Percentiles rank a stretch among this genome's conserved stretches.
phyloP scores from a whole-genome alignment of 2,329 filamentous ascomycete species.

The Metarhizium anisopliae region DNA sequence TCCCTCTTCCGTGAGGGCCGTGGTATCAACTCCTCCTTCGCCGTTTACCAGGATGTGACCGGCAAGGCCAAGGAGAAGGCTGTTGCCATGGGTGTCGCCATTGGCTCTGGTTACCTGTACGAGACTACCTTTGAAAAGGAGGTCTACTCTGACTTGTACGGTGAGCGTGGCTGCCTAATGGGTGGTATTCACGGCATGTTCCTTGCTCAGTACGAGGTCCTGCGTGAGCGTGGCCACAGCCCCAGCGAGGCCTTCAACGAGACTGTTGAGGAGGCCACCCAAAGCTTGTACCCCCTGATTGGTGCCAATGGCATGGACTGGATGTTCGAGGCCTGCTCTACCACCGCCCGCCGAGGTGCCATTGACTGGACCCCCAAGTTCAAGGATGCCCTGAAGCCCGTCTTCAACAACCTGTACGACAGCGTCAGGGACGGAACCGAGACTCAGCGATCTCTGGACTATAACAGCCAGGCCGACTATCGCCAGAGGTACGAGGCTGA shows the following conservation, averaged over 20 bases:
- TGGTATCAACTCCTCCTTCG: constrained; percentile 98
- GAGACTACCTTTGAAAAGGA: constrained; percentile 99
- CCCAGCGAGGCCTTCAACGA: constrained; percentile 99
- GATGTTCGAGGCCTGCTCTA: constrained; percentile 99
- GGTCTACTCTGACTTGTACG: constrained; percentile 99
- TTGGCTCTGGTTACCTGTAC: constrained; percentile 98
- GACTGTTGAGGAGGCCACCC: constrained; percentile 99
- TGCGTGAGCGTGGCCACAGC: constrained; percentile 95
- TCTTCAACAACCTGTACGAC: constrained; percentile 97
- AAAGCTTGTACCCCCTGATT: constrained; percentile 95
- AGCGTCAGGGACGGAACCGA: constrained; percentile 84
- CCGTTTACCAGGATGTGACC: constrained; percentile 96
- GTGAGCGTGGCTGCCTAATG: constrained; percentile 99
- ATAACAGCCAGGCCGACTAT: constrained; percentile 95
- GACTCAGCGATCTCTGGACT: constrained; percentile 93
- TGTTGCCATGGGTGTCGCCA: constrained; percentile 89
- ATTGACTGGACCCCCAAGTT: constrained; percentile 97
- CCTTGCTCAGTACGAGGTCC: constrained; percentile 99
- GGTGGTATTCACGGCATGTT: constrained; percentile 99
- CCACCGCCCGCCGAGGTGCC: constrained; percentile 93
- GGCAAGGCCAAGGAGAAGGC: constrained; percentile 98
- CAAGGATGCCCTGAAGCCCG: constrained; percentile 97
- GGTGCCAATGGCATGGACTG: constrained; percentile 99
- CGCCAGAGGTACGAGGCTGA: constrained; percentile 94
- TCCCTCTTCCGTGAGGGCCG: constrained; percentile 98